A percentile compares a stretch with the other conserved stretches of the same genome.
Conservation (phyloP, 805 yeast species). For the Metschnikowia henanensis region DNA sequence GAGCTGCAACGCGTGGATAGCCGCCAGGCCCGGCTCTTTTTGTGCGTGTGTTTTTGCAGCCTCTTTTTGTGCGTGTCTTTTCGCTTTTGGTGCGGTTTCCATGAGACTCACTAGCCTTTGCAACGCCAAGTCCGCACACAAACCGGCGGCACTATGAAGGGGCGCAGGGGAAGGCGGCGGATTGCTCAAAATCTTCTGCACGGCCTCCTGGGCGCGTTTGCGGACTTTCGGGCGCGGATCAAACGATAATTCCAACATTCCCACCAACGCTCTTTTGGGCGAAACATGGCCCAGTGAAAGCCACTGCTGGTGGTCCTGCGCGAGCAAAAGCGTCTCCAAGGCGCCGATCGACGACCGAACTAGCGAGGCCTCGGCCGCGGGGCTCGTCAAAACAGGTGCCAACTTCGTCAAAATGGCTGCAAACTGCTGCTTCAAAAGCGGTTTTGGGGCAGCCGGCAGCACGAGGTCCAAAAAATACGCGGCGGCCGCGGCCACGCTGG, state of each 20-base stretch:
- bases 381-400: constrained; percentile 75
- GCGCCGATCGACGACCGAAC: constrained; percentile 84
- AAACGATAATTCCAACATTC: constrained; percentile 71
- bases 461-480: constrained; percentile 81
- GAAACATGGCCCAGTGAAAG: constrained; percentile 50
- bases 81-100: constrained; percentile 30
- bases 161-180: constrained; percentile 78
- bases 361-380: constrained; percentile 74
- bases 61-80: too few species aligned
- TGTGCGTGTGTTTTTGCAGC: too few species aligned
- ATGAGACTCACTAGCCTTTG: constrained; percentile 50
- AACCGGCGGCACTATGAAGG: constrained; percentile 73
- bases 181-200: constrained; percentile 58
- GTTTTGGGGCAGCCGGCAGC: constrained; percentile 69
- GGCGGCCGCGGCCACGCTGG: constrained; percentile 67
- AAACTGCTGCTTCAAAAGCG: constrained; percentile 71
- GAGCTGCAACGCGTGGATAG: constrained; percentile 78
- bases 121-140: constrained; percentile 69
- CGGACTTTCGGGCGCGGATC: constrained; percentile 96
- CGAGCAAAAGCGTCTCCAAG: constrained; percentile 71
- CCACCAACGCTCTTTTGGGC: constrained; percentile 82
- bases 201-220: constrained; percentile 90
- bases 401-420: constrained; percentile 74
- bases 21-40: constrained; percentile 53
- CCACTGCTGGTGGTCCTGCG: constrained; percentile 87